phyloP scores from a whole-genome alignment of 345 rosid species.

The Rhodamnia argentea region DNA sequence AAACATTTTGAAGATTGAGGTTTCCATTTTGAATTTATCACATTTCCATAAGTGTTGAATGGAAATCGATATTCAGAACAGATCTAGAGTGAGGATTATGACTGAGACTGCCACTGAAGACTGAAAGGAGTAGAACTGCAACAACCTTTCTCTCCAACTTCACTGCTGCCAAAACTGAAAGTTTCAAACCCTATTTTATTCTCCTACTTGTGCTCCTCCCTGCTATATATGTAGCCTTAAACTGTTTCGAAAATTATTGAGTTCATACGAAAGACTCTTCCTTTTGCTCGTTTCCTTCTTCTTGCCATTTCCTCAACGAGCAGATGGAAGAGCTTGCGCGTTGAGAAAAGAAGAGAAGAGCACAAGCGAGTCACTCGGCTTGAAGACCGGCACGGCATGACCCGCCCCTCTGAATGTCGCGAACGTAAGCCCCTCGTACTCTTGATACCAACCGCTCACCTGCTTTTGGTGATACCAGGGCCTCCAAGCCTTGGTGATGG shows the following conservation, averaged over 20 bases:
- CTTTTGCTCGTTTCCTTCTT: not conserved
- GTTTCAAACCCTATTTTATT: not conserved
- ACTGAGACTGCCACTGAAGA: not conserved
- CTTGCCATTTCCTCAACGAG: slow-evolving; percentile 1
- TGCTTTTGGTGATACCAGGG: slow-evolving; percentile 86
- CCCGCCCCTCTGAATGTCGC: slow-evolving; percentile 99
- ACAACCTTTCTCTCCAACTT: not conserved
- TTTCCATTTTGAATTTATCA: not conserved
- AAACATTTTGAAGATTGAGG: not conserved
- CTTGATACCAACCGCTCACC: slow-evolving; percentile 94
- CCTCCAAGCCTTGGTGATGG: slow-evolving; percentile 65
- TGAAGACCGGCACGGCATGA: slow-evolving; percentile 84
- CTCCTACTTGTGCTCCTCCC: not conserved
- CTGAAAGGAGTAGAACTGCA: not conserved
- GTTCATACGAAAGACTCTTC: not conserved
- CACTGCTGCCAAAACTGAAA: not conserved
- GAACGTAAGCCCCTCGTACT: slow-evolving; percentile 75
- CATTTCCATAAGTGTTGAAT: not conserved
- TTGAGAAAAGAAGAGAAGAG: slow-evolving; percentile 61
- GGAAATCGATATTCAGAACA: not conserved
- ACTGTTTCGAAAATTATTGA: not conserved
- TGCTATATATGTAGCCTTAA: not conserved
- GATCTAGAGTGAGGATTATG: not conserved
- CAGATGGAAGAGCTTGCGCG: slow-evolving; percentile 30
- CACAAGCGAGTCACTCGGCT: slow-evolving; percentile 62